phyloP scores from a whole-genome alignment of 768 basidiomycete genomes.

The Agaricus blazei region DNA sequence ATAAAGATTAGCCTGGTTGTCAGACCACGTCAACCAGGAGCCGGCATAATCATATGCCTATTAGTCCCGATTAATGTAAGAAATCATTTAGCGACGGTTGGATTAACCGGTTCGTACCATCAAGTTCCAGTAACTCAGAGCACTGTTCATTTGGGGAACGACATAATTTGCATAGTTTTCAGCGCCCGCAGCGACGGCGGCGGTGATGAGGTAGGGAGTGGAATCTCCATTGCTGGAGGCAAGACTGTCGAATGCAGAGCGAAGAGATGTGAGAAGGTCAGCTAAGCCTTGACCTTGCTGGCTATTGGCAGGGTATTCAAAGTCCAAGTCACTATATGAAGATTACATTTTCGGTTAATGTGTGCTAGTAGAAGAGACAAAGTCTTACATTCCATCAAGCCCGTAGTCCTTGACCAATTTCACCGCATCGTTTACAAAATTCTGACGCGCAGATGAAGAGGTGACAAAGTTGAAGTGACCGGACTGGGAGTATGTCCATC shows the following conservation, averaged over 20 bases:
- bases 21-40: conserved; percentile 62
- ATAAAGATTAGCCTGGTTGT: conserved; percentile 62
- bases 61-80: not conserved
- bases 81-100: not conserved
- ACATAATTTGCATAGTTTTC: conserved; percentile 53
- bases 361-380: not conserved
- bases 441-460: conserved; percentile 40
- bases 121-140: conserved; percentile 74
- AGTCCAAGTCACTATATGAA: conserved; percentile 59
- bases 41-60: conserved; percentile 77
- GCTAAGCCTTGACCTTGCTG: conserved; percentile 65
- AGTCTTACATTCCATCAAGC: conserved; percentile 67
- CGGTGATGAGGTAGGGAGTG: conserved; percentile 54
- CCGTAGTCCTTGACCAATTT: conserved; percentile 69
- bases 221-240: conserved; percentile 55
- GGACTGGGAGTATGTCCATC: conserved; percentile 68
- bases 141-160: conserved; percentile 59
- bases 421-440: conserved; percentile 58
- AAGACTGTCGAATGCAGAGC: conserved; percentile 57
- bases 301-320: conserved; percentile 63
- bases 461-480: conserved; percentile 66
- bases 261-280: conserved; percentile 54
- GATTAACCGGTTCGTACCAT: conserved; percentile 43
- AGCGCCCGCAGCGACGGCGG: conserved; percentile 60
- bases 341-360: not conserved